Evolutionary conservation across 441 rosid species (phyloP).

Genomic region (Gossypium schwendimanii): DNA sequence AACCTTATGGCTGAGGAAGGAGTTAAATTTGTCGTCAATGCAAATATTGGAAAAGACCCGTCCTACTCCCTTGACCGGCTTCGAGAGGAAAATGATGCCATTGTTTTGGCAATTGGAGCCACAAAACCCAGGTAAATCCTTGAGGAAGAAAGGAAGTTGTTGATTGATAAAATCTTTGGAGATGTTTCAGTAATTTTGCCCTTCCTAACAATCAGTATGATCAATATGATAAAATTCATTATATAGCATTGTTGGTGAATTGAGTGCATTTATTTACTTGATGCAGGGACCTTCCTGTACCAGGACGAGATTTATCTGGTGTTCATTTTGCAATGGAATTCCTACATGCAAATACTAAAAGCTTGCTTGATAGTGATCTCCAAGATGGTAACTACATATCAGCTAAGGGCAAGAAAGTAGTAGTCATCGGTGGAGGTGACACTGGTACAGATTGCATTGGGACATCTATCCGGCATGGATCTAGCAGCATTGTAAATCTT

Average conservation of each 20-base stretch:
- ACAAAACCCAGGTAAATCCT: slow-evolving; percentile 81
- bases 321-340: slow-evolving; percentile 98
- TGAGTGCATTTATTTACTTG: slow-evolving; percentile 12
- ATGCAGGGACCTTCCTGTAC: slow-evolving; percentile 95
- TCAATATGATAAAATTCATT: neutral
- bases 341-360: slow-evolving; percentile 92
- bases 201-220: neutral
- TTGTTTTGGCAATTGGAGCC: slow-evolving; percentile 91
- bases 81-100: slow-evolving; percentile 74
- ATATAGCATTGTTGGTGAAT: neutral
- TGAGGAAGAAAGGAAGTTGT: neutral
- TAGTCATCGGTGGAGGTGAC: slow-evolving; percentile 99
- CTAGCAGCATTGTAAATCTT: slow-evolving; percentile 65
- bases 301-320: slow-evolving; percentile 83
- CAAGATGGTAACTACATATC: slow-evolving; percentile 84
- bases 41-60: slow-evolving; percentile 86
- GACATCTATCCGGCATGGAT: slow-evolving; percentile 97
- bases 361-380: slow-evolving; percentile 86
- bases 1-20: slow-evolving; percentile 93
- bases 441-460: slow-evolving; percentile 99
- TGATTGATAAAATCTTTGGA: neutral
- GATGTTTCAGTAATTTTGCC: neutral
- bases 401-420: slow-evolving; percentile 90
- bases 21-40: slow-evolving; percentile 80
- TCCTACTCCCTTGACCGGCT: slow-evolving; percentile 63